Evolutionary conservation across 2,329 filamentous ascomycete genomes (phyloP).

Genomic region (Fusarium sp.): DNA sequence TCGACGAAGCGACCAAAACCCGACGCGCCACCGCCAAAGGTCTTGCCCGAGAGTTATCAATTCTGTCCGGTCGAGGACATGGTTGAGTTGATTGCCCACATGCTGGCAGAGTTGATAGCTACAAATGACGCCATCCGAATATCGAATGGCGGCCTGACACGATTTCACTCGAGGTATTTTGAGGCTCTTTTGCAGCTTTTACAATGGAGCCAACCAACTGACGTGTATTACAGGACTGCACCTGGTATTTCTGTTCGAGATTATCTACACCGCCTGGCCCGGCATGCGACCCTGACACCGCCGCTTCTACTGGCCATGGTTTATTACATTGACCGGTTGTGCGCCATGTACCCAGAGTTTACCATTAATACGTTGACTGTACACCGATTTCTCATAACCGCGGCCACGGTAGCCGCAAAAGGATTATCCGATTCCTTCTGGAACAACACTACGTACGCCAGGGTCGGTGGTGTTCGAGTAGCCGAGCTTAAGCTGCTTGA

Average conservation of each 20-base stretch:
- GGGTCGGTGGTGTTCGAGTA: constrained; percentile 91
- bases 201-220: constrained; percentile 33
- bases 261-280: constrained; percentile 91
- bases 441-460: constrained; percentile 97
- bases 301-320: constrained; percentile 98
- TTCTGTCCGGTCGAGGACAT: constrained; percentile 85
- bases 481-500: constrained; percentile 91
- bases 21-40: constrained; percentile 63
- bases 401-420: constrained; percentile 94
- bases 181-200: constrained; percentile 2
- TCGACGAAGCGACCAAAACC: constrained; percentile 66
- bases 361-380: constrained; percentile 97
- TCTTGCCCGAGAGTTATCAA: constrained; percentile 82
- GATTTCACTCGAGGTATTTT: constrained; percentile 89
- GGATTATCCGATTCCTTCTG: constrained; percentile 97
- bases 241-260: constrained; percentile 95
- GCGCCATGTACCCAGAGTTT: constrained; percentile 91
- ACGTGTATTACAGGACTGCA: constrained; percentile 62
- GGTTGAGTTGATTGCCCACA: constrained; percentile 90
- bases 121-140: constrained; percentile 89
- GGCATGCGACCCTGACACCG: constrained; percentile 92
- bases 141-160: constrained; percentile 82
- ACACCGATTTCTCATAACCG: constrained; percentile 95
- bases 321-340: constrained; percentile 97
- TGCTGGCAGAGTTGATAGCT: constrained; percentile 94